Conservation (phyloP, 2,329 filamentous ascomycete species). For the Colletotrichum ledebouriae region DNA sequence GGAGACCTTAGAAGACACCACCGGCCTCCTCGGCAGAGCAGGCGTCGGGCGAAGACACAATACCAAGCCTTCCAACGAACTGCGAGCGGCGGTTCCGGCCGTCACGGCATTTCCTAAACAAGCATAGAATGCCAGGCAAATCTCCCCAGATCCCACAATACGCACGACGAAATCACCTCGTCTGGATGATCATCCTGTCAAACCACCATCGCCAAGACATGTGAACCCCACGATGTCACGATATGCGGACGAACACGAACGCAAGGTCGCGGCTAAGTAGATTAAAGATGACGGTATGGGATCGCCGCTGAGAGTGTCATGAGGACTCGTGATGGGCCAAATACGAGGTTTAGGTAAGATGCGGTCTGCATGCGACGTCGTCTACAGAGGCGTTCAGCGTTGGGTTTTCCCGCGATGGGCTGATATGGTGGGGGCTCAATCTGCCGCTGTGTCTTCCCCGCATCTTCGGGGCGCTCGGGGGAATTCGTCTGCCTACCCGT, state of each 20-base stretch:
- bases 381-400: not conserved
- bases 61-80: not conserved
- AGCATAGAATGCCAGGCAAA: not conserved
- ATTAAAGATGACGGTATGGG: not conserved
- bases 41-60: conserved; percentile 3
- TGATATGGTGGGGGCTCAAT: conserved; percentile 7
- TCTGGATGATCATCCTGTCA: not conserved
- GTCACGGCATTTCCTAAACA: conserved; percentile 21
- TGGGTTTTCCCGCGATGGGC: conserved; percentile 1
- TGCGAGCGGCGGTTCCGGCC: conserved; percentile 25
- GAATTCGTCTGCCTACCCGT: not conserved
- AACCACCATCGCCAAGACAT: not conserved
- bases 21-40: not conserved
- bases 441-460: conserved; percentile 26
- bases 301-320: not conserved
- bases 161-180: not conserved
- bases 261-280: not conserved
- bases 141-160: not conserved
- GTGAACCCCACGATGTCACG: not conserved
- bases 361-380: conserved; percentile 33
- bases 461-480: conserved; percentile 31
- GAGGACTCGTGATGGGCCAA: not conserved
- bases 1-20: not conserved
- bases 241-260: conserved; percentile 24
- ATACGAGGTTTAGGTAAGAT: conserved; percentile 29